phyloP scores from a whole-genome alignment of 441 rosid species.

The Brassica balearica region DNA sequence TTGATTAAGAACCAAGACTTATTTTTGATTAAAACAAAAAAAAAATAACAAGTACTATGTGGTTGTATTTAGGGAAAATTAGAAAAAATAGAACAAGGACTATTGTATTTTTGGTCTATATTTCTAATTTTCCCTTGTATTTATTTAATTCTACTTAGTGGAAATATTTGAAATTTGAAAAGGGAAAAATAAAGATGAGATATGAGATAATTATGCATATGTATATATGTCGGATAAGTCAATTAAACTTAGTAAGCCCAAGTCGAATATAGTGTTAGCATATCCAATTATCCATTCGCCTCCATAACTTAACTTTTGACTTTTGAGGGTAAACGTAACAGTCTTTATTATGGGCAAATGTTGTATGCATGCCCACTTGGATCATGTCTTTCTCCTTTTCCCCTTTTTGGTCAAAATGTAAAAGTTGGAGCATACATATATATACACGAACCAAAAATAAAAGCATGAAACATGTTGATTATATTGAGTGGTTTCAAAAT shows the following conservation, averaged over 20 bases:
- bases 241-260: slow-evolving; percentile 20
- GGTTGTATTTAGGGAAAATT: neutral
- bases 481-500: neutral
- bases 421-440: neutral
- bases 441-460: neutral
- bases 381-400: slow-evolving; percentile 1
- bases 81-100: no score
- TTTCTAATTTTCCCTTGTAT: no score
- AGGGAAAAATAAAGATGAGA: no score
- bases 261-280: slow-evolving; percentile 19
- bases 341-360: slow-evolving; percentile 30
- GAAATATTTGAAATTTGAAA: no score
- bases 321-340: slow-evolving; percentile 16
- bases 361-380: slow-evolving; percentile 39
- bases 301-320: slow-evolving; percentile 40
- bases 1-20: neutral
- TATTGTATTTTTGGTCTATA: no score
- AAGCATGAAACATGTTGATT: slow-evolving; percentile 18
- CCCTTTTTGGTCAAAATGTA: slow-evolving; percentile 20
- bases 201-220: neutral
- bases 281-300: slow-evolving; percentile 18
- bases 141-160: no score
- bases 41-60: neutral
- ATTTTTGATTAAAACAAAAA: neutral
- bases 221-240: slow-evolving; percentile 36